Evolutionary conservation across 225 moss, liverwort and hornwort species (phyloP).

Genomic region (Straminergon stramineum): DNA sequence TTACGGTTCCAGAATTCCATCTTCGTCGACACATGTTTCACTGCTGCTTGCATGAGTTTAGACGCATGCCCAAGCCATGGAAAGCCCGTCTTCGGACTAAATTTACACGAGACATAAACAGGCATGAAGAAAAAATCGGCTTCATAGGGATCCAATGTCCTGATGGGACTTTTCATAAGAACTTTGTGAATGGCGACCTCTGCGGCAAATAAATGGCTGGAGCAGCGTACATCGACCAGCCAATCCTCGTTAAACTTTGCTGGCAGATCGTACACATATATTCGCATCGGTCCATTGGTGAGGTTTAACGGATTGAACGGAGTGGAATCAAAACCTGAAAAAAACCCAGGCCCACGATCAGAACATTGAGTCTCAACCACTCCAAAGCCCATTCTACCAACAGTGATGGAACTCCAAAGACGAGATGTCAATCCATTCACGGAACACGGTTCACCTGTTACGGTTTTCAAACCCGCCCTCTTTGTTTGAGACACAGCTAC

Average conservation of each 20-base stretch:
- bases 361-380: neutral
- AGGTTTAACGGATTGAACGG: conserved; percentile 43
- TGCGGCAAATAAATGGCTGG: conserved; percentile 83
- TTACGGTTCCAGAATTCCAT: conserved; percentile 80
- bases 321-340: conserved; percentile 10
- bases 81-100: conserved; percentile 79
- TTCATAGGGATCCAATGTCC: conserved; percentile 58
- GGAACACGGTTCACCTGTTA: neutral
- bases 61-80: conserved; percentile 65
- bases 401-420: neutral
- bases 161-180: conserved; percentile 49
- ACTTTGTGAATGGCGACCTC: conserved; percentile 80
- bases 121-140: conserved; percentile 94
- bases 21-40: conserved; percentile 51
- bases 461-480: neutral
- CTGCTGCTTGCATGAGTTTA: conserved; percentile 58
- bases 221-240: conserved; percentile 75
- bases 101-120: conserved; percentile 88
- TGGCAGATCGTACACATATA: conserved; percentile 80
- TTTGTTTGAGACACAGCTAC: neutral
- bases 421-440: neutral
- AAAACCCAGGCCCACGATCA: neutral
- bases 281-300: conserved; percentile 23
- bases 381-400: neutral
- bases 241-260: conserved; percentile 66